A percentile compares a stretch with the other conserved stretches of the same genome.
phyloP scores from a whole-genome alignment of 495 filamentous ascomycete species.

The Penicillium steckii region DNA sequence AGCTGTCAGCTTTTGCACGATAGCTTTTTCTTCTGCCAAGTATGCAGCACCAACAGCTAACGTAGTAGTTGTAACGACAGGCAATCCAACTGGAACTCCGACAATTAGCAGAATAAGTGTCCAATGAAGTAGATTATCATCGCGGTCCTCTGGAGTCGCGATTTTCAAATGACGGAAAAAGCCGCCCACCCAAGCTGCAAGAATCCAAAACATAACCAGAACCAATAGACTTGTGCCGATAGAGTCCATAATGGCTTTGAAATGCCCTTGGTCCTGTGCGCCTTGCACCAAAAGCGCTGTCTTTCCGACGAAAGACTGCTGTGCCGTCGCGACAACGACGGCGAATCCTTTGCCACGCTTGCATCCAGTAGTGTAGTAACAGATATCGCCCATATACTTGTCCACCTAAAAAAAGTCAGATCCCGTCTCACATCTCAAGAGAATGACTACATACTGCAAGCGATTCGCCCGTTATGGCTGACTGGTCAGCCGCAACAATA shows the following conservation, averaged over 20 bases:
- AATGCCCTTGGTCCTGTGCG: conserved; percentile 70
- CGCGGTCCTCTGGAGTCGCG: conserved; percentile 55
- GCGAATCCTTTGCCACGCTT: conserved; percentile 75
- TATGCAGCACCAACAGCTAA: conserved; percentile 74
- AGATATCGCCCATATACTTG: conserved; percentile 72
- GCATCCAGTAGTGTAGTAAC: conserved; percentile 76
- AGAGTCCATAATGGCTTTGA: conserved; percentile 81
- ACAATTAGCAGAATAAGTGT: conserved; percentile 68
- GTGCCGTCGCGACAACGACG: conserved; percentile 61
- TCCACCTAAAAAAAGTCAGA: too few relatives aligned
- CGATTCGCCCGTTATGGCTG: conserved; percentile 76
- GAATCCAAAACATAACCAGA: conserved; percentile 70
- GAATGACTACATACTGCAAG: too few relatives aligned
- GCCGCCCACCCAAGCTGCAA: conserved; percentile 70
- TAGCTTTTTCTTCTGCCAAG: conserved; percentile 71
- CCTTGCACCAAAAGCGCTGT: conserved; percentile 70
- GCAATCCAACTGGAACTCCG: conserved; percentile 74
- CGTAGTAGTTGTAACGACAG: conserved; percentile 72
- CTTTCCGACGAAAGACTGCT: conserved; percentile 69
- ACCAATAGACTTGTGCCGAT: conserved; percentile 73
- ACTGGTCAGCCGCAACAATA: conserved; percentile 68
- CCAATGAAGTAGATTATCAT: conserved; percentile 62
- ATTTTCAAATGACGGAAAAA: conserved; percentile 71
- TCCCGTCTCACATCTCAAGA: too few relatives aligned
- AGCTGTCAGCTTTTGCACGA: conserved; percentile 73